These are phyloP conservation scores for Hypoxylon sp. DNA, from an alignment of 2,329 filamentous ascomycete species.

Conservation along the genomic window DNA sequence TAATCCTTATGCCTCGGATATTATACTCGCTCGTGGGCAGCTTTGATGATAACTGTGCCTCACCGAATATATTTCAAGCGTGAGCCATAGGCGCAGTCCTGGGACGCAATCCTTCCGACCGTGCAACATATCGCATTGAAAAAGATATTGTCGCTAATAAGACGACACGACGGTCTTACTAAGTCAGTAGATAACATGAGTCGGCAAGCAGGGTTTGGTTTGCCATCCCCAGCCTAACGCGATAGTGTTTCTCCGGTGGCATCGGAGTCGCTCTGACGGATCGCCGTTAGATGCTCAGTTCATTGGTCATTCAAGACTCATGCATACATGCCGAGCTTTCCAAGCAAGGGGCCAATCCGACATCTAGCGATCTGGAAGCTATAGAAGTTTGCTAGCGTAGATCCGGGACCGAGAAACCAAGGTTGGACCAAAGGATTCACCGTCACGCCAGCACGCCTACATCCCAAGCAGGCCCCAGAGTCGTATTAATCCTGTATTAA, in stretches of 20 bases:
- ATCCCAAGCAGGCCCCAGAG: constrained; percentile 35
- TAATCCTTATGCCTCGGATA: background rate
- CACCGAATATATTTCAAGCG: constrained; percentile 19
- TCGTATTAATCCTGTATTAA: constrained; percentile 41
- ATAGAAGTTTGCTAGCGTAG: constrained; percentile 41
- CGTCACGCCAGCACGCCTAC: constrained; percentile 24
- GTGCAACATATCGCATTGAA: constrained; percentile 34
- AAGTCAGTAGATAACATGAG: constrained; percentile 24
- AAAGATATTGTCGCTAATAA: constrained; percentile 20
- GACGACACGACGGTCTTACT: constrained; percentile 22
- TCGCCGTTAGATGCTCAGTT: constrained; percentile 31
- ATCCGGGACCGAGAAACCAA: constrained; percentile 40
- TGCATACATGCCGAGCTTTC: constrained; percentile 30
- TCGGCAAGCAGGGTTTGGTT: constrained; percentile 24
- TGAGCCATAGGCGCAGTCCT: constrained; percentile 37
- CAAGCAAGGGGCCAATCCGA: constrained; percentile 32
- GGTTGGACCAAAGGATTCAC: constrained; percentile 35
- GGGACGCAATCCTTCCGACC: constrained; percentile 34
- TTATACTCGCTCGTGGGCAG: background rate
- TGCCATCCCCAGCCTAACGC: constrained; percentile 28
- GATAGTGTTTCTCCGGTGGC: constrained; percentile 36
- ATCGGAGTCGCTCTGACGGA: constrained; percentile 32
- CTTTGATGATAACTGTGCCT: constrained; percentile 24
- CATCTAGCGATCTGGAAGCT: constrained; percentile 34
- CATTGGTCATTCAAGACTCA: constrained; percentile 29